A percentile compares a stretch with the other conserved stretches of the same genome.
Conservation (phyloP, 2,329 filamentous ascomycete species). For the Tetracladium maxilliforme region DNA sequence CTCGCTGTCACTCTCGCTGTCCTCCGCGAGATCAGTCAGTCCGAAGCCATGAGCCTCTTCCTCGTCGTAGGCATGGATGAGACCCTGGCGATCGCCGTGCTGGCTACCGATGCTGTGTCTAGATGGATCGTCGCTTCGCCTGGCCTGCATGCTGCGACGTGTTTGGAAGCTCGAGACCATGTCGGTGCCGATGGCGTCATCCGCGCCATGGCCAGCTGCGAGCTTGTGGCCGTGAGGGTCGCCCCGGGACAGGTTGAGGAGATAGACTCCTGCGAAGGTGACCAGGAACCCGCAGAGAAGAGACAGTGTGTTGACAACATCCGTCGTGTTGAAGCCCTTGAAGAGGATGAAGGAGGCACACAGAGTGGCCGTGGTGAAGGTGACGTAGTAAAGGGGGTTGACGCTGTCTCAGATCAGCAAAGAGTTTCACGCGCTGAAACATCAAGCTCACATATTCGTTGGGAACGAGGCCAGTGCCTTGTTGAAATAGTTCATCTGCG, state of each 20-base stretch:
- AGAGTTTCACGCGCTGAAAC: background rate
- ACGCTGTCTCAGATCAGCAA: slow-evolving; percentile 29
- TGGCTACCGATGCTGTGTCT: slow-evolving; percentile 47
- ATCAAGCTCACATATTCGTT: slow-evolving; percentile 69
- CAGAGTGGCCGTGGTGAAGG: slow-evolving; percentile 88
- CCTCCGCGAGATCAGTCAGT: slow-evolving; percentile 64
- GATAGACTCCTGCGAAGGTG: slow-evolving; percentile 90
- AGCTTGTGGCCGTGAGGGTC: slow-evolving; percentile 69
- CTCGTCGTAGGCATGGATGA: slow-evolving; percentile 83
- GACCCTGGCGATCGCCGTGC: slow-evolving; percentile 58
- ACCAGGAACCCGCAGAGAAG: slow-evolving; percentile 85
- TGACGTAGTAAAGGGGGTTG: slow-evolving; percentile 82
- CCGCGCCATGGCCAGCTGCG: slow-evolving; percentile 42
- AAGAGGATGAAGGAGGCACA: slow-evolving; percentile 94
- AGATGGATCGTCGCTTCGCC: slow-evolving; percentile 51
- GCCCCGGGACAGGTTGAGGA: slow-evolving; percentile 85
- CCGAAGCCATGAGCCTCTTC: slow-evolving; percentile 63
- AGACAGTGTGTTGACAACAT: slow-evolving; percentile 82
- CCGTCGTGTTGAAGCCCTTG: slow-evolving; percentile 88
- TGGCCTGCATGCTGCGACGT: slow-evolving; percentile 80
- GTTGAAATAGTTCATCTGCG: slow-evolving; percentile 99
- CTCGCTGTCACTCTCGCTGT: slow-evolving; percentile 48
- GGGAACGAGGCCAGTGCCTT: slow-evolving; percentile 95
- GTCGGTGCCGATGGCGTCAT: slow-evolving; percentile 79
- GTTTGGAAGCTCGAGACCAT: slow-evolving; percentile 82